Evolutionary conservation across 495 filamentous ascomycete genomes (phyloP), one percentile per base, ranked within the genome.

Genomic region (Neurospora tetrasperma): DNA sequence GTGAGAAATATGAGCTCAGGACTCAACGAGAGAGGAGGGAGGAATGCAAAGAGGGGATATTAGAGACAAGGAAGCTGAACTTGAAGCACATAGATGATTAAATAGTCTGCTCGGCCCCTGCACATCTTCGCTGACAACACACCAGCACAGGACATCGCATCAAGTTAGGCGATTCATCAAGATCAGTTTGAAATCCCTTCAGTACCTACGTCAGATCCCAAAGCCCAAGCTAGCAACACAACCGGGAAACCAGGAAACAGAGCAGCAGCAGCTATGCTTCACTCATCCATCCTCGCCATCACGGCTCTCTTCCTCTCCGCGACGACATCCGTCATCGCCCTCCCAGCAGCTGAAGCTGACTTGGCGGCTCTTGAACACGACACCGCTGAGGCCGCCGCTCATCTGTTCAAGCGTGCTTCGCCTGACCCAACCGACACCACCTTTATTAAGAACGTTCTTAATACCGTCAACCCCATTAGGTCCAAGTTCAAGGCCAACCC

Each of bases 391-490:
- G 10, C 20, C 46, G 10, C 4, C 4, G 48, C 10, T 6, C 54
- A 66, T 66, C 14, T 66, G 54, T 18, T 35, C 42, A 71, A 68
- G 43, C 40, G 68, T 38, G 70, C 72, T 59, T 78, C 76, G 12
- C 75, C 73, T 2, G 41, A 71, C 8, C 75, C 73, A 5, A 74
- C 75, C 35, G 40, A 73, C 42, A 4, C 72, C 1, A 43, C 71
- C 20, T 78, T 78, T 41, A 76, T 76, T 69, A 54, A 39, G 69
- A 71, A 27, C 31, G 46, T 48, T 16, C 54, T 78, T 14, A 27
- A 62, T 12, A 73, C 66, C 5, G 72, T 71, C 73, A 78, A 78
- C 71, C 41, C 70, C 4, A 74, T 75, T 70, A 72, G 75, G 27
- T 18, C 38, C 43, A 31, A 66, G 38, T 73, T 75, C 54, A 12